Percentiles rank a stretch among this genome's conserved stretches.
Evolutionary conservation across 2,329 filamentous ascomycete species (phyloP).

Genomic region (Sarocladium oryzae): DNA sequence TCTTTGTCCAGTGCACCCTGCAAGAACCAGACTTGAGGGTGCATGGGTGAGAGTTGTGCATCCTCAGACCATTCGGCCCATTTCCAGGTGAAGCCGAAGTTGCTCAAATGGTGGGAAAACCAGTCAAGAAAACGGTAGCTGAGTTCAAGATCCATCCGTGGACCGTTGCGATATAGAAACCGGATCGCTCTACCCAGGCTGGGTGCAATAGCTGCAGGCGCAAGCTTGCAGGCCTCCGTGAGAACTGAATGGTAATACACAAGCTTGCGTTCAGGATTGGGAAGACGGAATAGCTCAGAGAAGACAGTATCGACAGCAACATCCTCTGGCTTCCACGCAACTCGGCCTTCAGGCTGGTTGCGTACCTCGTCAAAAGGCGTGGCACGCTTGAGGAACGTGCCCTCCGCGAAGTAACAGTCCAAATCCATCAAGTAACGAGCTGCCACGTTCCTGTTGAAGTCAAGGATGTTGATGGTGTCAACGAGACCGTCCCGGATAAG

Average conservation of each 20-base stretch:
- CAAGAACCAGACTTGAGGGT: conserved; percentile 92
- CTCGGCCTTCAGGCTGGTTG: conserved; percentile 55
- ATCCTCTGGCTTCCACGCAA: conserved; percentile 96
- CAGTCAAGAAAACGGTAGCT: conserved; percentile 87
- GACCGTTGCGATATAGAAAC: conserved; percentile 77
- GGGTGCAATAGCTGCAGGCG: conserved; percentile 91
- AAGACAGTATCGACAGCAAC: conserved; percentile 97
- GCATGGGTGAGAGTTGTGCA: conserved; percentile 65
- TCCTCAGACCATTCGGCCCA: conserved; percentile 97
- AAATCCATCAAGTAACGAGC: conserved; percentile 89
- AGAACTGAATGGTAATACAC: conserved; percentile 96
- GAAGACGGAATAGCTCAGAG: conserved; percentile 86
- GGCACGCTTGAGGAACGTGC: conserved; percentile 88
- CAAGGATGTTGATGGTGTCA: conserved; percentile 88
- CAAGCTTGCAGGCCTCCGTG: conserved; percentile 92
- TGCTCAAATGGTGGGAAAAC: conserved; percentile 96
- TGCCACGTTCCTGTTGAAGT: conserved; percentile 84
- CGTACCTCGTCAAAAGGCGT: conserved; percentile 87
- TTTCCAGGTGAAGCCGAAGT: conserved; percentile 99
- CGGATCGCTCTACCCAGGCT: conserved; percentile 89
- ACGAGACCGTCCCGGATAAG: conserved; percentile 78
- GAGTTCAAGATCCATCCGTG: conserved; percentile 81
- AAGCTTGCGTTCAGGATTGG: conserved; percentile 81
- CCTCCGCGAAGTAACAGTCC: conserved; percentile 86
- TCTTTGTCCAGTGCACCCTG: conserved; percentile 89